These are phyloP conservation scores for Colletotrichum lentis DNA, from an alignment of 2,329 filamentous ascomycete species.

Conservation along the genomic window DNA sequence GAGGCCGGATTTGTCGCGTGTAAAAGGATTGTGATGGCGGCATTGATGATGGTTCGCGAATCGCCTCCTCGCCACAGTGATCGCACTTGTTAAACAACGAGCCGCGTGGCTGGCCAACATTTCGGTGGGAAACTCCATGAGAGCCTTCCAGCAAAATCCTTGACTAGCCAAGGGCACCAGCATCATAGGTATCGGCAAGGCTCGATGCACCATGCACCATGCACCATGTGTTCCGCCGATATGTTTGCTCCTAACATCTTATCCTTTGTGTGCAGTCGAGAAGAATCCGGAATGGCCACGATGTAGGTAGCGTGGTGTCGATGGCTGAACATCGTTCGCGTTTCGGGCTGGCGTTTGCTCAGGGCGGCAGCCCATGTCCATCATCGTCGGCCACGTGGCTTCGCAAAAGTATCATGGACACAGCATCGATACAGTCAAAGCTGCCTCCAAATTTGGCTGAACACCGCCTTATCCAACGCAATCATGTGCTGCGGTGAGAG, in stretches of 20 bases:
- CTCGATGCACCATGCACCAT: too few relatives aligned
- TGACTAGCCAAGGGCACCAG: not conserved
- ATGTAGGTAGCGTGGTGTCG: conserved; percentile 7
- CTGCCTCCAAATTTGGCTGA: not conserved
- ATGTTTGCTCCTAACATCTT: not conserved
- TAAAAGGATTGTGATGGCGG: not conserved
- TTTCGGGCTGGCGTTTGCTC: conserved; percentile 7
- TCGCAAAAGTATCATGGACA: not conserved
- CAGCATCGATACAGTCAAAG: not conserved
- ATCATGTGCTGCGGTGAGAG: not conserved
- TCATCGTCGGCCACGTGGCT: conserved; percentile 5
- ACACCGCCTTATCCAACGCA: not conserved
- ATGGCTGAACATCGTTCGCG: conserved; percentile 18
- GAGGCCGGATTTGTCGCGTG: not conserved
- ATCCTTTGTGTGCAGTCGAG: conserved; percentile 1
- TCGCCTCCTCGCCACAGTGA: not conserved
- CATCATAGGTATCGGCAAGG: not conserved
- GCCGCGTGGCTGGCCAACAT: not conserved
- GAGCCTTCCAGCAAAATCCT: not conserved
- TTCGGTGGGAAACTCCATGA: not conserved
- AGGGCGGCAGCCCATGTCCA: conserved; percentile 1
- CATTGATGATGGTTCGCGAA: not conserved
- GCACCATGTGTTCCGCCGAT: conserved; percentile 2
- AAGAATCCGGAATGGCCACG: not conserved
- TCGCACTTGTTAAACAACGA: not conserved